Evolutionary conservation across 2,329 filamentous ascomycete genomes (phyloP).

Genomic region (Aspergillus calidoustus): DNA sequence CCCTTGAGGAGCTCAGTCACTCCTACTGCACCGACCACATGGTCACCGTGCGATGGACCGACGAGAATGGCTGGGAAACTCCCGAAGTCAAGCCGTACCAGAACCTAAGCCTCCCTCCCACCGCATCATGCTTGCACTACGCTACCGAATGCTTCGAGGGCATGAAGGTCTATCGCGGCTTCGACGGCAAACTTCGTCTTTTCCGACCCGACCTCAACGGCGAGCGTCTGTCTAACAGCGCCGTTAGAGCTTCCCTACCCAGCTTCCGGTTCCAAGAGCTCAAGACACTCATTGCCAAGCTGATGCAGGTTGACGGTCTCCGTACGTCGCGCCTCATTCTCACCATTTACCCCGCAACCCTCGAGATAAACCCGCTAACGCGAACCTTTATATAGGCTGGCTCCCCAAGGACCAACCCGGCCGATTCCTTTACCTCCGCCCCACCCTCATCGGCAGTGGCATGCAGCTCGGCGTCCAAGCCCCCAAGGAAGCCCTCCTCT

Average conservation of each 20-base stretch:
- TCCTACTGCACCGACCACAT: conserved; percentile 79
- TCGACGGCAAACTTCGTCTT: conserved; percentile 73
- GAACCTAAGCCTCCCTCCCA: conserved; percentile 77
- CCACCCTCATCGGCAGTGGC: conserved; percentile 84
- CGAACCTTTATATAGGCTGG: conserved; percentile 61
- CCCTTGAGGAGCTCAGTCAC: conserved; percentile 45
- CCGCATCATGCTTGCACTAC: conserved; percentile 82
- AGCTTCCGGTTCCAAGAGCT: conserved; percentile 72
- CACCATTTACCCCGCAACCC: not conserved
- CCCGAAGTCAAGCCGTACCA: conserved; percentile 79
- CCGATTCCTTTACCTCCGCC: conserved; percentile 82
- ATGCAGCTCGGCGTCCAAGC: conserved; percentile 78
- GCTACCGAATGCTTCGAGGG: conserved; percentile 92
- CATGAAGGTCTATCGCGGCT: conserved; percentile 71
- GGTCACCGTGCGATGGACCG: conserved; percentile 74
- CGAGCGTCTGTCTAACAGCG: conserved; percentile 61
- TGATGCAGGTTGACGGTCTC: conserved; percentile 68
- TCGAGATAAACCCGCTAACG: not conserved
- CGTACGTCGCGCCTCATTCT: conserved; percentile 50
- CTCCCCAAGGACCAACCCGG: conserved; percentile 65
- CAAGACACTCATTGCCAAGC: conserved; percentile 71
- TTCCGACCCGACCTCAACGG: conserved; percentile 79
- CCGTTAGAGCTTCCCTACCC: conserved; percentile 72
- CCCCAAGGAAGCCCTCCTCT: conserved; percentile 84
- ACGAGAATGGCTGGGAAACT: conserved; percentile 68